Base-by-base conservation (phyloP, 805 yeast species). In the Kodamaea neixiangensis region DNA sequence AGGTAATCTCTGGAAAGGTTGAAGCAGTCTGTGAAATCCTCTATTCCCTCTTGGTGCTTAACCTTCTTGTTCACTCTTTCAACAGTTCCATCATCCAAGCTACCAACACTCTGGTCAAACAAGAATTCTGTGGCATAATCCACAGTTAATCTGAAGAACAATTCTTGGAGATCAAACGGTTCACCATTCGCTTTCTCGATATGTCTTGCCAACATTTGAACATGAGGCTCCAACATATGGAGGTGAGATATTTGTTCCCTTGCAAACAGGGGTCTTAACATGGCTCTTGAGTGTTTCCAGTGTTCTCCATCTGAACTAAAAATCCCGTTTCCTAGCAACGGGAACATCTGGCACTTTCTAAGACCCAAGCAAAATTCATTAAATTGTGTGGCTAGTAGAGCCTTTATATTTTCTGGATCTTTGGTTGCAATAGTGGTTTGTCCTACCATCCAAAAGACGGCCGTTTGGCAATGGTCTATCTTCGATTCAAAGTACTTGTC, bases 401-500 rank as follows among this genome's bases (percentile, higher is more conserved):
- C 63, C 49, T 61, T 61, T 45, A 61, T 49, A 43, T 60, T 61
- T 40, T 57, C 65, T 1, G 63, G 62, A 38, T 61, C 63, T 14
- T 50, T 55, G 39, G 65, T 61, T 10, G 35, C 19, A 17, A 43
- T 6, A 5, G 44, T 19, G 19, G 52, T 9, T 14, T 40, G 49
- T 2, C 48, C 48, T 7, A 49, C 21, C 39, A 44, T 17, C 7
- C 14, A 22, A 40, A 34, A 44, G 5, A 19, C 15, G 3, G 41
- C 41, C 11, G 41, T 37, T 37, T 19, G n/a, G 41, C 41, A 37
- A 20, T 37, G 13, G 20, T 37, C 11, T 3, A 25, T 17, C 41
- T 19, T 13, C 13, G 41, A 37, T 11, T 37, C 21, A 13, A 14
- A 17, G 21, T 37, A 37, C 13, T 17, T 14, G 5, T 17, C 21